Conservation (phyloP, 2,329 filamentous ascomycete genomes). For the Aspergillus udagawae region DNA sequence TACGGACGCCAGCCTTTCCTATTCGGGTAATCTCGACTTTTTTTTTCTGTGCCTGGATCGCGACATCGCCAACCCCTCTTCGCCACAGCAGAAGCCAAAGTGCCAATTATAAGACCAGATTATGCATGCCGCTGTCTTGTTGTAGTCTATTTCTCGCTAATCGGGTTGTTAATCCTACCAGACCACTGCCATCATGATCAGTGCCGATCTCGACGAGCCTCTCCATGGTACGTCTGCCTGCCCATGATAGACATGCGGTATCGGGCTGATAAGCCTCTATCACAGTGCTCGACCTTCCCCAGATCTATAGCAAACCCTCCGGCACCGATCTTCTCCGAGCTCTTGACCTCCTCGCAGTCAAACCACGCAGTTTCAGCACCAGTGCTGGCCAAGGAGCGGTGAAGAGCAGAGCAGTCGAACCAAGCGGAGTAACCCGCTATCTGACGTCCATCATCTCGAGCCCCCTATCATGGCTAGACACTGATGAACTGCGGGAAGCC, state of each 20-base stretch:
- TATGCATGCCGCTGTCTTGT: background rate
- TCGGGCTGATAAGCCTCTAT: slow-evolving; percentile 29
- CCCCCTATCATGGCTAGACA: slow-evolving; percentile 42
- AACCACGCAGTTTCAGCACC: slow-evolving; percentile 51
- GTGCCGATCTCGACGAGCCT: slow-evolving; percentile 32
- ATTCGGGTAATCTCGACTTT: slow-evolving; percentile 28
- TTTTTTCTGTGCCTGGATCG: slow-evolving; percentile 19
- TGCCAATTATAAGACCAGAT: slow-evolving; percentile 6
- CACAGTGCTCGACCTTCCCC: slow-evolving; percentile 70
- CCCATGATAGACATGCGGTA: slow-evolving; percentile 18
- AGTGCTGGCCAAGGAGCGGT: slow-evolving; percentile 21
- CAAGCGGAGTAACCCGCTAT: slow-evolving; percentile 41
- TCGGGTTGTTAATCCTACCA: background rate
- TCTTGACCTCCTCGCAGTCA: slow-evolving; percentile 63
- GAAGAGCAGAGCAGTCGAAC: slow-evolving; percentile 32
- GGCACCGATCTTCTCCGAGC: slow-evolving; percentile 60
- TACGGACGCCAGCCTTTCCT: slow-evolving; percentile 26
- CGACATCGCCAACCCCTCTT: slow-evolving; percentile 13
- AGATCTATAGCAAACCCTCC: slow-evolving; percentile 72
- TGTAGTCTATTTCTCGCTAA: background rate
- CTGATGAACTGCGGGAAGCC: slow-evolving; percentile 39
- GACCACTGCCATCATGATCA: slow-evolving; percentile 27
- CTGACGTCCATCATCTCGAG: slow-evolving; percentile 47
- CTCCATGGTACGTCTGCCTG: slow-evolving; percentile 32
- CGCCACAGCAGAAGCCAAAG: slow-evolving; percentile 7